Conservation (phyloP, 495 filamentous ascomycete genomes). For the Bryoglossum gracile region DNA sequence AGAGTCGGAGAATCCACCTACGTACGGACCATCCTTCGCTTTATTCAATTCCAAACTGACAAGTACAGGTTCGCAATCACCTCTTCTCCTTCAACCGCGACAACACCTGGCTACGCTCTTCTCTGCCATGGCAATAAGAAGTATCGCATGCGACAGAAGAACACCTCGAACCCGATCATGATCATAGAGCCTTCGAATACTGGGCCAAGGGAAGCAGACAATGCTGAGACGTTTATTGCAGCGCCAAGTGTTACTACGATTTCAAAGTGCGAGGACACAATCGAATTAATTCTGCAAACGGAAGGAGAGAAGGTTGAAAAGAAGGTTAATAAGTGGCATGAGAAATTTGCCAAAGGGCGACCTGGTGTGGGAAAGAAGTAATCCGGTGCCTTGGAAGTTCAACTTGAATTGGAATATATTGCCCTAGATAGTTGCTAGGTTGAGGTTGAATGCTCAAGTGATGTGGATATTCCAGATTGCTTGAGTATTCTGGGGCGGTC, state of each 20-base stretch:
- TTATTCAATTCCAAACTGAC: constrained; percentile 22
- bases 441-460: no score
- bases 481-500: no score
- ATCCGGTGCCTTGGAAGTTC: no score
- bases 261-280: constrained; percentile 63
- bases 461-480: no score
- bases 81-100: constrained; percentile 10
- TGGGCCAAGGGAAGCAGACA: constrained; percentile 21
- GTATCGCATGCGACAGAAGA: constrained; percentile 80
- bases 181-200: constrained; percentile 46
- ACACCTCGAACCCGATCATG: constrained; percentile 82
- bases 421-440: no score
- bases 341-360: constrained; percentile 57
- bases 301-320: constrained; percentile 35
- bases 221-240: constrained; percentile 26
- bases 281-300: constrained; percentile 51
- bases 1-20: constrained; percentile 49
- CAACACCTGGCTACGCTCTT: constrained; percentile 55
- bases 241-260: constrained; percentile 47
- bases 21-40: constrained; percentile 35
- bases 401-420: no score
- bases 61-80: constrained; percentile 20
- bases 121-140: constrained; percentile 63
- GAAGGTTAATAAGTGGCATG: constrained; percentile 77
- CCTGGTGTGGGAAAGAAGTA: constrained; percentile 7